Percentiles rank a stretch among this genome's conserved stretches.
Evolutionary conservation across 2,329 filamentous ascomycete species (phyloP).

Genomic region (Ophiostoma quercus): DNA sequence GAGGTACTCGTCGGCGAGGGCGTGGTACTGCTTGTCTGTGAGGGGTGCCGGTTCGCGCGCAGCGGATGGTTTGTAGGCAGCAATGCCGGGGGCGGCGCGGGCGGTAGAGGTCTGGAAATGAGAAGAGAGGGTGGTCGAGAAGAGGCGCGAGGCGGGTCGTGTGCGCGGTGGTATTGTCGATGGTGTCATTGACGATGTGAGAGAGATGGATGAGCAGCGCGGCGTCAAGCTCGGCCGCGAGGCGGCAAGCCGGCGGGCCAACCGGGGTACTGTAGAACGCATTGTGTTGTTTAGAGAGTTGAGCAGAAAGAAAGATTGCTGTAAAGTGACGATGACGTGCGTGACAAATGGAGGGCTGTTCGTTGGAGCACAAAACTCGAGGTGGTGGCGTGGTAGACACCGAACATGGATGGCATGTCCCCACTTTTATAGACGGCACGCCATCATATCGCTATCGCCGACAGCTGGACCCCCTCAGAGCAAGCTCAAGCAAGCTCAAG

Average conservation of each 20-base stretch:
- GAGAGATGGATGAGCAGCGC: neutral
- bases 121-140: conserved; percentile 1
- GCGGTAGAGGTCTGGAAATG: neutral
- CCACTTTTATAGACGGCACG: neutral
- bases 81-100: neutral
- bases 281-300: conserved; percentile 4
- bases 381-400: neutral
- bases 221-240: neutral
- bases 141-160: neutral
- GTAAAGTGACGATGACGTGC: neutral
- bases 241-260: conserved; percentile 14
- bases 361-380: neutral
- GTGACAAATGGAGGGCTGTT: conserved; percentile 1
- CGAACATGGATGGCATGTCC: neutral
- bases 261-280: conserved; percentile 13
- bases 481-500: neutral
- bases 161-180: neutral
- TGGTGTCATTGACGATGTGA: neutral
- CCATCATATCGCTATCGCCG: neutral
- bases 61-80: conserved; percentile 32
- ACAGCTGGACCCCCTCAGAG: neutral
- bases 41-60: conserved; percentile 41
- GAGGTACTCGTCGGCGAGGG: conserved; percentile 71
- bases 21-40: conserved; percentile 66
- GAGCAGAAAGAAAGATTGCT: neutral